Evolutionary conservation across 2,329 filamentous ascomycete species (phyloP).

Genomic region (Venturia effusa): DNA sequence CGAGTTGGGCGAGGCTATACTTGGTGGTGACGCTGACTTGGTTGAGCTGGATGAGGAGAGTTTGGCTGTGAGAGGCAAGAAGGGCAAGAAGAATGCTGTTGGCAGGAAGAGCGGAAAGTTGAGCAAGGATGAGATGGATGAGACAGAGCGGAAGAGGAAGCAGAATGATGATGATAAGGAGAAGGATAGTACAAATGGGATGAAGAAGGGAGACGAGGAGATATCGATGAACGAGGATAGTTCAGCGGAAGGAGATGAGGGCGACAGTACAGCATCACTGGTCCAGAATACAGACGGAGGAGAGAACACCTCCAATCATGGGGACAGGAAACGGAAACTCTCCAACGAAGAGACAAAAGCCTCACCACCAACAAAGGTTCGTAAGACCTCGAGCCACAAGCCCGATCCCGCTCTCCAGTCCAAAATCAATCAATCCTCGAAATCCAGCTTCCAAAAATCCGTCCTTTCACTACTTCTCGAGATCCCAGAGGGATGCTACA

Average conservation of each 20-base stretch:
- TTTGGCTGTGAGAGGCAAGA: conserved; percentile 28
- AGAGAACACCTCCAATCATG: background rate
- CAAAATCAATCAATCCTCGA: conserved; percentile 33
- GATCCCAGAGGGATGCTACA: conserved; percentile 24
- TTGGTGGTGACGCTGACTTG: conserved; percentile 26
- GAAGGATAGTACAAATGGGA: background rate
- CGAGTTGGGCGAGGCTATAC: conserved; percentile 27
- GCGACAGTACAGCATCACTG: background rate
- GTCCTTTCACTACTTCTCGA: conserved; percentile 24
- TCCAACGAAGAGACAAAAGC: background rate
- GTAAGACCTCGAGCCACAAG: conserved; percentile 10
- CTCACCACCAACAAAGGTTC: background rate
- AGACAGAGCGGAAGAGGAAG: conserved; percentile 8
- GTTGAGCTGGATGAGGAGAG: conserved; percentile 30
- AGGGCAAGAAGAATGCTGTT: conserved; percentile 12
- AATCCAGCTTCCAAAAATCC: conserved; percentile 38
- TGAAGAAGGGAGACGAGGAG: background rate
- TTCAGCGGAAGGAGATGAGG: background rate
- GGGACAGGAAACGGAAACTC: background rate
- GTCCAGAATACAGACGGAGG: background rate
- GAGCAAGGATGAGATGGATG: conserved; percentile 5
- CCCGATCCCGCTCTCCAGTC: conserved; percentile 23
- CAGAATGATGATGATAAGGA: background rate
- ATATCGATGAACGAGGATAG: background rate
- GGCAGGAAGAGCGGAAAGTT: conserved; percentile 12